phyloP scores from a whole-genome alignment of 116 monocot genomes.

The Iris pallida region DNA sequence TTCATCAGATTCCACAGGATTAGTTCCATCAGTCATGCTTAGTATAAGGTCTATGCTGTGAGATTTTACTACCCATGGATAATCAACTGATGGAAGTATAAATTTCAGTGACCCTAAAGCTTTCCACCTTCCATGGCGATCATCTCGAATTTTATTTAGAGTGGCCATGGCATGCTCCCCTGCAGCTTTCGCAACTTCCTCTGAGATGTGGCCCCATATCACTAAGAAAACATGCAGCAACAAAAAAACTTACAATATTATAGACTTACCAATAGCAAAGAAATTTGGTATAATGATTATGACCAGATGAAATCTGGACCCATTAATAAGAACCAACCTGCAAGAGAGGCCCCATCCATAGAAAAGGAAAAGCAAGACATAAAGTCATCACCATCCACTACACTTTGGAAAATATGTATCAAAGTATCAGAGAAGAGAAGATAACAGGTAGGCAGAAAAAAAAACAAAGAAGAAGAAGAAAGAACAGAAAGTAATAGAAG shows the following conservation, averaged over 20 bases:
- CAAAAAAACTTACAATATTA: not conserved
- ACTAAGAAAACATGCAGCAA: conserved; percentile 33
- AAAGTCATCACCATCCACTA: conserved; percentile 58
- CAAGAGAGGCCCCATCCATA: conserved; percentile 66
- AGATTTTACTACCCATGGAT: conserved; percentile 70
- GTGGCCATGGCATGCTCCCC: conserved; percentile 40
- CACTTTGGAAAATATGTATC: conserved; percentile 14
- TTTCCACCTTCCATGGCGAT: conserved; percentile 44
- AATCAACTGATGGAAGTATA: conserved; percentile 45
- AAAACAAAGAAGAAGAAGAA: not conserved
- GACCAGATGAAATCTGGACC: not conserved
- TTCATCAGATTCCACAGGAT: conserved; percentile 22
- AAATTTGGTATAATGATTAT: not conserved
- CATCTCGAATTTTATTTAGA: conserved; percentile 32
- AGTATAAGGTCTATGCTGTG: conserved; percentile 50
- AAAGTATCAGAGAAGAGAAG: conserved; percentile 3
- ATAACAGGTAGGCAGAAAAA: conserved; percentile 13
- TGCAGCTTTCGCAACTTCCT: conserved; percentile 55
- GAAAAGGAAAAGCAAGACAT: conserved; percentile 43
- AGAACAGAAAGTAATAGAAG: conserved; percentile 4
- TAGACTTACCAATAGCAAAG: conserved; percentile 11
- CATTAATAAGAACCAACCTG: conserved; percentile 45
- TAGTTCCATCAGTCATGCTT: conserved; percentile 36
- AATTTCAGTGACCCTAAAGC: conserved; percentile 52
- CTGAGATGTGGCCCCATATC: conserved; percentile 64